Evolutionary conservation across 2,329 filamentous ascomycete genomes (phyloP), one percentile per base, ranked within the genome.

Genomic region (Hypomyces perniciosus): DNA sequence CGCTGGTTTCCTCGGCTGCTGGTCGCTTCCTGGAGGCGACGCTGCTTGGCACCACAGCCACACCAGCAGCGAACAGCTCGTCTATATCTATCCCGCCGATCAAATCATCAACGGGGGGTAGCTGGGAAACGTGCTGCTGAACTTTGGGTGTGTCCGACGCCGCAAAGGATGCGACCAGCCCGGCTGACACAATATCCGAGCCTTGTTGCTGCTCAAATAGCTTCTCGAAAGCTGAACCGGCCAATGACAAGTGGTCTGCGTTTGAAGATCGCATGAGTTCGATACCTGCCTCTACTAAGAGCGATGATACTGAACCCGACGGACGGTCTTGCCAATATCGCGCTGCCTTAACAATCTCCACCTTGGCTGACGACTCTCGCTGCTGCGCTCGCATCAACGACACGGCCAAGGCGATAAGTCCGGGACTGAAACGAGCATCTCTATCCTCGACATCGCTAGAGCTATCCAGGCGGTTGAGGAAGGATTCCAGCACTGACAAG

Each of bases 131-230:
- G 50, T 85, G 72, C 1, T 76, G 64, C 48, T 80, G 69, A 20
- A 83, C 73, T 54, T 79, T 79, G 7, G 75, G 65, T 2, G 79
- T 76, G 54, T 86, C 76, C 1, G 72, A 74, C 2, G 80, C 80
- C 29, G 88, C 86, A 59, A 88, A 82, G 8, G 90, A 85, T 3
- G 93, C 93, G 6, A 97, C 81, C n/a, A 93, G 81, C 1, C 93
- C 93, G 7, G 90, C 90, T 12, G 83, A 80, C 1, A 88, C 84
- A 49, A 86, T 77, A 31, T 77, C 78, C 59, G 95, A 88, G 37
- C 73, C 73, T n/a, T 78, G 73, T 39, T 90, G 78, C 52, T 83
- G 76, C 2, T 79, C 70, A 56, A 86, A 80, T 9, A 97, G 77
- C 44, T 79, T 79, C 46, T 81, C 77, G 68, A 97, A 97, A 6